Base-by-base conservation (phyloP, 1,284 basidiomycete genomes). In the Boletus mariae region DNA sequence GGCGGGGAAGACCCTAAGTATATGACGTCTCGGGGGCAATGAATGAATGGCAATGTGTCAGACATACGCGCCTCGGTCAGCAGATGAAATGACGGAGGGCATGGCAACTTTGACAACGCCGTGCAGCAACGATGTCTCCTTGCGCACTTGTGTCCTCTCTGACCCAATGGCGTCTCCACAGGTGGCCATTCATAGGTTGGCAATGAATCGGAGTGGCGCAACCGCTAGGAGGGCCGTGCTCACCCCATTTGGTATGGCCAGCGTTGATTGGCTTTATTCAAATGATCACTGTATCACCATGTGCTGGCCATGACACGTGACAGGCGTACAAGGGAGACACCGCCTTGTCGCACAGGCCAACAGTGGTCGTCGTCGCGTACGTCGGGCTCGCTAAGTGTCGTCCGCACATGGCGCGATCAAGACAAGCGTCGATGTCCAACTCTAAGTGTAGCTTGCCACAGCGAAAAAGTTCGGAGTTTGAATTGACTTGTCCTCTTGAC, bases 401-500 rank as follows among this genome's bases (percentile, higher is more conserved):
- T 34, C 43, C 46, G 52, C 41, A 15, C 13, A 13, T 26, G 17
- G 26, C 46, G 46, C 46, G 46, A 47, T 47, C 46, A 29, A 20
- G 20, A 20, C 20, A 20, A 20, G 20, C 20, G 20, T 9, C n/a
- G 20, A 23, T 9, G 20, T 23, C 38, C 10, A 40, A 23, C 20
- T 23, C 17, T 20, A 20, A 20, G 20, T 20, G 20, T 20, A 12
- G 7, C 3, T 25, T 44, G 67, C 68, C 69, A 71, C 70, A 57
- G 55, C 49, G 49, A 50, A 52, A 34, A 56, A n/a, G 10, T 32
- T 53, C 66, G 66, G 66, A 71, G 66, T 68, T 70, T 67, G 7
- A 68, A 68, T 50, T 57, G 23, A 56, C 54, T 57, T 71, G 56
- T 69, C 51, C 54, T 68, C 67, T 51, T 61, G 56, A 60, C 62